Conservation (phyloP, 768 basidiomycete species). For the Boletus speciosus region DNA sequence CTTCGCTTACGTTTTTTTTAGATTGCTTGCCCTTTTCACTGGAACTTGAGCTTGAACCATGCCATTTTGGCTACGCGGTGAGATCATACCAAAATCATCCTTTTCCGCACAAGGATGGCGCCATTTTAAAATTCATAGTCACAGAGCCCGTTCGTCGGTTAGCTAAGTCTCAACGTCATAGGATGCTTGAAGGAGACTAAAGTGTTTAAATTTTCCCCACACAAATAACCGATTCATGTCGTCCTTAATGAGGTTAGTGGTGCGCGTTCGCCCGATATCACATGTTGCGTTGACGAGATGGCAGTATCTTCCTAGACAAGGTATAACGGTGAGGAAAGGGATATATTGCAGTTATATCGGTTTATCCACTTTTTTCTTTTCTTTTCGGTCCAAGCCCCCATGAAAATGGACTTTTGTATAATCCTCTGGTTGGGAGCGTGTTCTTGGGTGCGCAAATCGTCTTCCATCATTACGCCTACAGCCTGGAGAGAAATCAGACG, state of each 20-base stretch:
- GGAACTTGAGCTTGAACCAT: neutral
- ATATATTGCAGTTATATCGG: constrained; percentile 6
- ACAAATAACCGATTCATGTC: constrained; percentile 79
- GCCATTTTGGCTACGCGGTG: constrained; percentile 52
- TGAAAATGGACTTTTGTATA: constrained; percentile 87
- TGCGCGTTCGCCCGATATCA: neutral
- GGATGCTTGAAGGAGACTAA: constrained; percentile 62
- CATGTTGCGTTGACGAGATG: neutral
- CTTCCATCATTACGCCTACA: constrained; percentile 79
- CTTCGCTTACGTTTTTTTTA: constrained; percentile 26
- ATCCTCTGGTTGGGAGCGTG: constrained; percentile 86
- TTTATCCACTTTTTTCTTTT: no score
- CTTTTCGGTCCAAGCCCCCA: constrained; percentile 59
- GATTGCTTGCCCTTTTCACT: constrained; percentile 33
- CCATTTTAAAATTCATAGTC: constrained; percentile 67
- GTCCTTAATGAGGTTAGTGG: constrained; percentile 76
- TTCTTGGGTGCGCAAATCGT: constrained; percentile 81
- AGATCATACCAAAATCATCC: constrained; percentile 64
- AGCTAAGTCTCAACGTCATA: constrained; percentile 64
- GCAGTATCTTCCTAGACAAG: constrained; percentile 85
- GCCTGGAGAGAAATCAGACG: constrained; percentile 13
- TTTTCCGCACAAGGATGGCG: constrained; percentile 71
- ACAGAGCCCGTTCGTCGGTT: constrained; percentile 4
- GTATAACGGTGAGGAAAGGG: constrained; percentile 71
- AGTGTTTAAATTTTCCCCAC: constrained; percentile 57